Conservation (phyloP, 73 alveolate species). For the Symbiodinium natans region DNA sequence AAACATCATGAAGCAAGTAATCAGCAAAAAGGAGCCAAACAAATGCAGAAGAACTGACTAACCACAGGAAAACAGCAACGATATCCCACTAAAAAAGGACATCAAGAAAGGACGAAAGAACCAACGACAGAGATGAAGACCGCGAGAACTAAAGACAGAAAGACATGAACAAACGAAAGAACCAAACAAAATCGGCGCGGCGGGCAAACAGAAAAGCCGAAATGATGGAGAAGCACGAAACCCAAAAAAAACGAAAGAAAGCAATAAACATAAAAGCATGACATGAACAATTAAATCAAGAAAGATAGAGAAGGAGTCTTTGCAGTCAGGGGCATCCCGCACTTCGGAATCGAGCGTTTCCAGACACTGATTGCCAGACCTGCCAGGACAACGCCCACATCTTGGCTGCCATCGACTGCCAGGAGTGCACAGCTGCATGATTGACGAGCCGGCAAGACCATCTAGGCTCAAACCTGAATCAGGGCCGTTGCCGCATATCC, state of each 20-base stretch:
- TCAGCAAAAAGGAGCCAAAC: not conserved
- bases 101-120: not conserved
- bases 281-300: not conserved
- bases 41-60: not conserved
- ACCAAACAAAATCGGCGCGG: not conserved
- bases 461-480: not conserved
- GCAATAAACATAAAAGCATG: not conserved
- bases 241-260: not conserved
- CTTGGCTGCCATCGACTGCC: constrained; percentile 62
- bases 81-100: no score
- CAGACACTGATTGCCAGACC: no score
- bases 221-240: not conserved
- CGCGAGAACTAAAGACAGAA: not conserved
- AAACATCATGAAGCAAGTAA: not conserved
- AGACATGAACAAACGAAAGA: not conserved
- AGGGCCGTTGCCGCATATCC: no score
- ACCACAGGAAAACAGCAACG: no score
- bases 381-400: constrained; percentile 80
- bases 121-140: not conserved
- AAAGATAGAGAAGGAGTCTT: no score
- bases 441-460: no score
- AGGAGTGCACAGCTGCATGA: no score
- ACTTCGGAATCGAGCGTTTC: no score
- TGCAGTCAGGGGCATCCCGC: no score
- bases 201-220: not conserved